These are phyloP conservation scores for Pulveroboletus sp. DNA, from an alignment of 768 basidiomycete species.

Conservation along the genomic window DNA sequence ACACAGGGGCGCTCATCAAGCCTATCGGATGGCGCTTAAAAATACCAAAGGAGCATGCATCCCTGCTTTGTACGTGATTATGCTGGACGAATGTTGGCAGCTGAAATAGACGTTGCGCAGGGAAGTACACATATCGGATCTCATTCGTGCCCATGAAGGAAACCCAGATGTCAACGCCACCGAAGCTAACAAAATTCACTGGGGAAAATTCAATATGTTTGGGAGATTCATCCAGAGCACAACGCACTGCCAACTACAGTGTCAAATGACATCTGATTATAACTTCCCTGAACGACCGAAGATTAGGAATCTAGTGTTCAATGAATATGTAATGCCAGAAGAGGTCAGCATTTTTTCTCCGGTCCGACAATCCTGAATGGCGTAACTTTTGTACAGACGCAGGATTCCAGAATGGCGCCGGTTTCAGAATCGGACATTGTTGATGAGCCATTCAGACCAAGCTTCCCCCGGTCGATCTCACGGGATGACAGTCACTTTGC, in stretches of 20 bases:
- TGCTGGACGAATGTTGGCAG: slow-evolving; percentile 1
- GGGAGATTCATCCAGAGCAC: slow-evolving; percentile 81
- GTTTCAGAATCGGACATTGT: slow-evolving; percentile 42
- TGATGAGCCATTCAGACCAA: slow-evolving; percentile 39
- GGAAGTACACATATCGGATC: slow-evolving; percentile 88
- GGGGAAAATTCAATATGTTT: slow-evolving; percentile 95
- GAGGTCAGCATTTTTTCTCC: slow-evolving; percentile 46
- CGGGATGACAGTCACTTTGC: slow-evolving; percentile 31
- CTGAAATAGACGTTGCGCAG: slow-evolving; percentile 39
- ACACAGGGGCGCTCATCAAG: slow-evolving; percentile 76
- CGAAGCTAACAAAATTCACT: slow-evolving; percentile 77
- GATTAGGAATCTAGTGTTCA: slow-evolving; percentile 55
- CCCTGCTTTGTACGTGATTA: slow-evolving; percentile 66
- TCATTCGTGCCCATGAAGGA: slow-evolving; percentile 83
- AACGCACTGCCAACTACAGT: slow-evolving; percentile 74
- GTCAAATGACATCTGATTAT: slow-evolving; percentile 57
- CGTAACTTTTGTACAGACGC: slow-evolving; percentile 49
- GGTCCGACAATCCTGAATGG: slow-evolving; percentile 1
- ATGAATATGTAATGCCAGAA: slow-evolving; percentile 61
- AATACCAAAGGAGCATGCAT: slow-evolving; percentile 86
- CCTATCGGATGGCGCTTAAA: slow-evolving; percentile 87
- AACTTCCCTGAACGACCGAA: slow-evolving; percentile 54
- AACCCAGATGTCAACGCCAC: slow-evolving; percentile 69
- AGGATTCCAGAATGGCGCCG: slow-evolving; percentile 59
- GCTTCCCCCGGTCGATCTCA: slow-evolving; percentile 29